Percentiles rank a stretch among this genome's conserved stretches.
Evolutionary conservation across 139 green algal genomes (phyloP).

Genomic region (Raphidocelis subcapitata): DNA sequence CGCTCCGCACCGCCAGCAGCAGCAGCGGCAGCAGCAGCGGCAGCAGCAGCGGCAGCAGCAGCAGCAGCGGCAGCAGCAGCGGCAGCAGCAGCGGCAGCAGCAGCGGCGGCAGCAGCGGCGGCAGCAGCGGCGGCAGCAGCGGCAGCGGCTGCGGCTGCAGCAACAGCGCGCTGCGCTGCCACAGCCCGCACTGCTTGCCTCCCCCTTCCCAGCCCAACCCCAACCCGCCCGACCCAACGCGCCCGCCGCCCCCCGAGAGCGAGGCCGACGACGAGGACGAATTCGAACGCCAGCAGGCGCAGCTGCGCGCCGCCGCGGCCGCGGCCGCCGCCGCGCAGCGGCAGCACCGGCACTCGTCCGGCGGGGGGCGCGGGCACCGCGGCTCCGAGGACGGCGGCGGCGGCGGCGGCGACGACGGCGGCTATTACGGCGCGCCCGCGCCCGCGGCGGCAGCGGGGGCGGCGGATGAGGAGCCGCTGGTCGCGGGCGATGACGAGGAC

Average conservation of each 20-base stretch:
- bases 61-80: too few species aligned
- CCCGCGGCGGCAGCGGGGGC: neutral
- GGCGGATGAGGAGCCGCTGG: constrained; percentile 7
- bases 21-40: neutral
- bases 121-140: too few species aligned
- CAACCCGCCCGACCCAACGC: too few species aligned
- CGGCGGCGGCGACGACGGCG: constrained; percentile 3
- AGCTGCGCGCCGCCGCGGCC: neutral
- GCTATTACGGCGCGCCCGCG: neutral
- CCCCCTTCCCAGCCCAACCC: too few species aligned
- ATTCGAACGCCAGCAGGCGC: neutral
- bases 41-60: neutral
- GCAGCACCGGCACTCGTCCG: constrained; percentile 9
- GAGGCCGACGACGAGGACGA: constrained; percentile 3
- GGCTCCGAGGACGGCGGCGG: neutral
- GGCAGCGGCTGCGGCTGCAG: too few species aligned
- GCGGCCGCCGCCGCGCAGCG: neutral
- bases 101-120: too few species aligned
- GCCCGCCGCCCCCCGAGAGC: too few species aligned
- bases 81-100: too few species aligned
- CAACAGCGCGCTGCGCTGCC: too few species aligned
- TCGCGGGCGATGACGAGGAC: neutral
- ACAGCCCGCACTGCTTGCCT: too few species aligned
- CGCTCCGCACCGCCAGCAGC: too few species aligned
- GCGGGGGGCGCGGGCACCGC: neutral